Evolutionary conservation across 257 asterid genomes (phyloP).

Genomic region (Salvia miltiorrhiza): DNA sequence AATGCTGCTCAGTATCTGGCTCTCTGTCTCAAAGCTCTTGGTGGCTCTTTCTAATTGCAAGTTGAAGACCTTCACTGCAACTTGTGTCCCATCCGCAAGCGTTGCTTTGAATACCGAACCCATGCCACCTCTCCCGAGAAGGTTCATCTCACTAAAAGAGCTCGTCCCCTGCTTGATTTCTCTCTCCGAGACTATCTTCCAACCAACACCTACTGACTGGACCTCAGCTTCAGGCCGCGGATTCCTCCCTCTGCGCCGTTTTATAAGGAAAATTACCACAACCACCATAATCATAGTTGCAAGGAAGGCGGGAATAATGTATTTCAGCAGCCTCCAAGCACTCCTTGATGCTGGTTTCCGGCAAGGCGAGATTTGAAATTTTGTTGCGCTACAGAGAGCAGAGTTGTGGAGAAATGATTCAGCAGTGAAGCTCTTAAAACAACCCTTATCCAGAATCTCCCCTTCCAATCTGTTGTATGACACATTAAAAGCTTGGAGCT

Average conservation of each 20-base stretch:
- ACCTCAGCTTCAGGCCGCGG: not conserved
- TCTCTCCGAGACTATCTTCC: constrained; percentile 2
- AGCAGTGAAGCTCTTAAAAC: not conserved
- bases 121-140: not conserved
- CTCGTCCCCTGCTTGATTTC: constrained; percentile 26
- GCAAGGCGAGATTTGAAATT: not conserved
- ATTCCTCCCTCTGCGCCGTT: not conserved
- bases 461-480: not conserved
- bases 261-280: not conserved
- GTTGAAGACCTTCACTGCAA: not conserved
- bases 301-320: not conserved
- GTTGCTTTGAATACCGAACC: not conserved
- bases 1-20: not conserved
- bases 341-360: not conserved
- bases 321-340: not conserved
- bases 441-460: not conserved
- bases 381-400: not conserved
- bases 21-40: not conserved
- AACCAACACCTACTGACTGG: not conserved
- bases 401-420: not conserved
- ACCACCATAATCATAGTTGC: not conserved
- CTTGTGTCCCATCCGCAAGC: not conserved
- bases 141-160: constrained; percentile 20
- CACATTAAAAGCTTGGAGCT: not conserved
- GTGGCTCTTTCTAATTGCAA: not conserved